A percentile compares a stretch with the other conserved stretches of the same genome.
Conservation (phyloP, 2,329 filamentous ascomycete species). For the Aureobasidium melanogenum region DNA sequence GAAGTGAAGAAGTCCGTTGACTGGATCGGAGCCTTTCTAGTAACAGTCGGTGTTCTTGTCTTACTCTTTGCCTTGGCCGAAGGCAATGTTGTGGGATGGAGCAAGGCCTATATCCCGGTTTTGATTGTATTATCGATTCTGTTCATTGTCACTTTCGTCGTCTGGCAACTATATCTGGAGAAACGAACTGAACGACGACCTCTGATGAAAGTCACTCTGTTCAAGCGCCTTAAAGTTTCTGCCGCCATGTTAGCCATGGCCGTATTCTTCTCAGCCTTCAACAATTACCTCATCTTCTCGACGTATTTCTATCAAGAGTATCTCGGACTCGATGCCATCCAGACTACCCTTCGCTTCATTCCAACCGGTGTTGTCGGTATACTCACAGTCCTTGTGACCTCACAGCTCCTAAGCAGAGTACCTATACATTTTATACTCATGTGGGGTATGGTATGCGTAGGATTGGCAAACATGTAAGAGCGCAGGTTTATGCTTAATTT, state of each 20-base stretch:
- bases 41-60: conserved; percentile 54
- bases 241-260: conserved; percentile 57
- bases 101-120: conserved; percentile 51
- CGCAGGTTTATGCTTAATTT: not conserved
- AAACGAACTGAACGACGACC: conserved; percentile 42
- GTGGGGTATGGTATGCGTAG: conserved; percentile 48
- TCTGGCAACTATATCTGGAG: conserved; percentile 55
- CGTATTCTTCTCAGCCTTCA: conserved; percentile 59
- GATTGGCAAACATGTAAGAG: conserved; percentile 40
- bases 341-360: conserved; percentile 61
- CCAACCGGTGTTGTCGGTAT: conserved; percentile 55
- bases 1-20: conserved; percentile 45
- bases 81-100: conserved; percentile 62
- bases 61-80: conserved; percentile 60
- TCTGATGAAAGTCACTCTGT: conserved; percentile 59
- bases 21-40: conserved; percentile 56
- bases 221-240: conserved; percentile 50
- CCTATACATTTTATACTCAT: conserved; percentile 50
- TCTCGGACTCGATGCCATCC: conserved; percentile 51
- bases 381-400: conserved; percentile 48
- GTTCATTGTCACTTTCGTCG: conserved; percentile 47
- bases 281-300: conserved; percentile 57
- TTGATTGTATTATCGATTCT: conserved; percentile 51
- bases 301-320: conserved; percentile 63
- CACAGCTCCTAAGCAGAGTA: conserved; percentile 48